phyloP scores from a whole-genome alignment of 768 basidiomycete species.

The Naganishia antarctica region DNA sequence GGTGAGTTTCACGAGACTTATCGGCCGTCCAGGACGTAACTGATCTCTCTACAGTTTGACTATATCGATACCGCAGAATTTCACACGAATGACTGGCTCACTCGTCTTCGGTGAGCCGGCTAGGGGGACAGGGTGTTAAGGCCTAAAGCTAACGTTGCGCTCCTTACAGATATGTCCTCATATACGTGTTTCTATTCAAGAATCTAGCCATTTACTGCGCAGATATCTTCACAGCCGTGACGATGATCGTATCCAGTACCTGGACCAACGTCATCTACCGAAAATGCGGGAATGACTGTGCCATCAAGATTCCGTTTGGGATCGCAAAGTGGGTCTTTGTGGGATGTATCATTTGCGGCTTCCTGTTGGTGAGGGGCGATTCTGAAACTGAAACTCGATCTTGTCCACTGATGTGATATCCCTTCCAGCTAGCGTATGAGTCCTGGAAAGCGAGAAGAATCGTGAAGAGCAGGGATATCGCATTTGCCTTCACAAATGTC shows the following conservation, averaged over 20 bases:
- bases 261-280: conserved; percentile 92
- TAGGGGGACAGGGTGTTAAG: too few relatives aligned
- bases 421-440: conserved; percentile 76
- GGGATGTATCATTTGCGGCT: conserved; percentile 97
- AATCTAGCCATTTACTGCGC: conserved; percentile 93
- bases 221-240: conserved; percentile 95
- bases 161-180: conserved; percentile 73
- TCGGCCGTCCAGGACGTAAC: not conserved
- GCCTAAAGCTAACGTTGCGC: not conserved
- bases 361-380: conserved; percentile 68
- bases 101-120: conserved; percentile 71
- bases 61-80: conserved; percentile 92
- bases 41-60: conserved; percentile 69
- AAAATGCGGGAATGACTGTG: conserved; percentile 66
- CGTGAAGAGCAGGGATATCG: conserved; percentile 90
- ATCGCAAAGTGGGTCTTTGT: conserved; percentile 95
- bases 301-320: conserved; percentile 73
- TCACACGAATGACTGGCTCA: conserved; percentile 75
- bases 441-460: conserved; percentile 87
- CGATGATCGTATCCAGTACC: conserved; percentile 82
- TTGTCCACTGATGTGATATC: not conserved
- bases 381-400: not conserved
- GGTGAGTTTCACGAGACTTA: conserved; percentile 53
- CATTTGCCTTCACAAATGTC: conserved; percentile 95
- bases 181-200: conserved; percentile 89